Conservation (phyloP, 805 yeast species). For the Yamadazyma sp. region DNA sequence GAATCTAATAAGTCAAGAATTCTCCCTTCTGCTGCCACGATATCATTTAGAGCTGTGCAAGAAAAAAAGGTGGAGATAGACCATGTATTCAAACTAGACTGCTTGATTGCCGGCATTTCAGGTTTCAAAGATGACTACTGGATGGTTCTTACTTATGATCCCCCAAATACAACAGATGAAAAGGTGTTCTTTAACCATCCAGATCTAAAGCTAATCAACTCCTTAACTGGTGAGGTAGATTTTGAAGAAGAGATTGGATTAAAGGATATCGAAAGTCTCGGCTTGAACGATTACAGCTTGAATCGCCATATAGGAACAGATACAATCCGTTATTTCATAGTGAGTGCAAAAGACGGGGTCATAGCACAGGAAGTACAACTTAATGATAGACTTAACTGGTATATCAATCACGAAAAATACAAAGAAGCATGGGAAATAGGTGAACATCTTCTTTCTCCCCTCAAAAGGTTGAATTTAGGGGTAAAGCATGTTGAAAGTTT, state of each 20-base stretch:
- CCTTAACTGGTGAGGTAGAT: slow-evolving; percentile 65
- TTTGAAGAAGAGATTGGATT: slow-evolving; percentile 78
- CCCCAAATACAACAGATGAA: slow-evolving; percentile 26
- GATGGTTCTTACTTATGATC: slow-evolving; percentile 55
- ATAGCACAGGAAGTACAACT: slow-evolving; percentile 69
- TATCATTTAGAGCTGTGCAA: slow-evolving; percentile 47
- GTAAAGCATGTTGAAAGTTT: slow-evolving; percentile 49
- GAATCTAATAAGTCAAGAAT: slow-evolving; percentile 33
- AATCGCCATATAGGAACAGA: slow-evolving; percentile 48
- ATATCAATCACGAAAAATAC: slow-evolving; percentile 49
- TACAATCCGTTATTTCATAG: slow-evolving; percentile 55
- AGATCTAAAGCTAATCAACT: slow-evolving; percentile 69
- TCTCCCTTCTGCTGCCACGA: slow-evolving; percentile 54
- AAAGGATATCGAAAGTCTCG: slow-evolving; percentile 54
- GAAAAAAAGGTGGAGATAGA: slow-evolving; percentile 49
- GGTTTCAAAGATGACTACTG: slow-evolving; percentile 72
- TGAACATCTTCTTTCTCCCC: slow-evolving; percentile 49
- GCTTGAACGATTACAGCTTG: slow-evolving; percentile 78
- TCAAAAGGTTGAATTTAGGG: slow-evolving; percentile 61
- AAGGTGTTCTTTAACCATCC: slow-evolving; percentile 50
- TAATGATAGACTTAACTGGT: slow-evolving; percentile 75
- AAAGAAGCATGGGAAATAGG: slow-evolving; percentile 80
- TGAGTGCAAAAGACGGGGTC: slow-evolving; percentile 82
- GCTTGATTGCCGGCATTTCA: slow-evolving; percentile 73
- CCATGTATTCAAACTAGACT: slow-evolving; percentile 47